Evolutionary conservation across 2,329 filamentous ascomycete species (phyloP), one percentile per base, ranked within the genome.

Genomic region (Colletotrichum navitas): DNA sequence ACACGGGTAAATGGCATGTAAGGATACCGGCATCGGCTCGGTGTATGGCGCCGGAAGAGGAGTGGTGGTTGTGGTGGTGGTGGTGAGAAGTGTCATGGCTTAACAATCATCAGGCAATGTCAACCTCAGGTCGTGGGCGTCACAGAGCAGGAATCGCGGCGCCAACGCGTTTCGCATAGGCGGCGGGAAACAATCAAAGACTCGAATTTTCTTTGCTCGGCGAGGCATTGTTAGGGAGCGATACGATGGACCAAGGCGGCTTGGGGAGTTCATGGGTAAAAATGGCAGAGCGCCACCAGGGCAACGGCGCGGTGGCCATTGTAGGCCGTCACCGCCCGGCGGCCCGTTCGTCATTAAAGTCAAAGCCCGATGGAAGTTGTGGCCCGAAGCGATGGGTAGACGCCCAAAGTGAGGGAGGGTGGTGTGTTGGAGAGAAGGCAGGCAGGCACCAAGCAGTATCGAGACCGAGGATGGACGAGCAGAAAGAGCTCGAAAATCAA

Each of bases 281-380:
- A 68, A 63, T 60, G 68, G 60, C 68, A 68, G 68, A 63, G 68
- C 68, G 68, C 65, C 68, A 63, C 65, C 68, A 39, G 54, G 59
- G 59, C 63, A 68, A 68, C 68, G 39, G 65, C 59, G 52, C 34
- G 36, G n/a, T 47, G 8, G 62, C 21, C 55, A 54, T 32, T 36
- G 39, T 18, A 14, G n/a, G 16, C 36, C 64, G 58, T 67, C 56
- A 34, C 18, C 34, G 34, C 55, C 32, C 26, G 6, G 18, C 36
- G 26, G 61, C n/a, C 26, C n/a, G 18, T 45, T 45, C 16, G 41
- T 43, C 24, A 55, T 43, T 47, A 45, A 63, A 55, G 61, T 16
- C 61, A 52, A 43, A 51, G n/a, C 52, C 16, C 24, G 36, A 52
- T 10, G n/a, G n/a, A 26, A 21, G 24, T 26, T 16, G n/a, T 43